Evolutionary conservation across 2,329 filamentous ascomycete genomes (phyloP).

Genomic region (Canariomyces notabilis): DNA sequence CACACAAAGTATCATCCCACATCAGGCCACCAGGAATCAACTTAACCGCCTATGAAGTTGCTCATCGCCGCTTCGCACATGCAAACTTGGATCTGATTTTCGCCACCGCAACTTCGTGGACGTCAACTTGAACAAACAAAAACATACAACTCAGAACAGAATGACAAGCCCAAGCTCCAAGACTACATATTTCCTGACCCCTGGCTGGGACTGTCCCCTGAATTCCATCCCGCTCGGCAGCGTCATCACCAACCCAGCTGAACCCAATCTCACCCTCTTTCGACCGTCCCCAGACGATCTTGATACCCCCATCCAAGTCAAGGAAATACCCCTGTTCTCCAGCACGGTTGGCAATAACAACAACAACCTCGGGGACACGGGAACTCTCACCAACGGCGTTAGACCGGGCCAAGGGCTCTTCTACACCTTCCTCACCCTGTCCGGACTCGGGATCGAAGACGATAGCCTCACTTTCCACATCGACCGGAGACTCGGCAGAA

Average conservation of each 20-base stretch:
- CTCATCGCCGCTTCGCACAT: not conserved
- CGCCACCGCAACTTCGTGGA: not conserved
- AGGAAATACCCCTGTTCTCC: not conserved
- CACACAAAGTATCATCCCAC: not conserved
- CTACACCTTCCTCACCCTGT: slow-evolving; percentile 11
- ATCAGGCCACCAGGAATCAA: not conserved
- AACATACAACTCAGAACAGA: not conserved
- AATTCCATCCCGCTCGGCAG: slow-evolving; percentile 10
- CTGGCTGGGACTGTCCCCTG: slow-evolving; percentile 10
- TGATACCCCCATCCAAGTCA: not conserved
- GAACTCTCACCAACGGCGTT: not conserved
- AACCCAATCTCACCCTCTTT: slow-evolving; percentile 12
- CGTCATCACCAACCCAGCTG: slow-evolving; percentile 14
- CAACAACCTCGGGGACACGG: too few relatives aligned
- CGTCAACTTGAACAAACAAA: not conserved
- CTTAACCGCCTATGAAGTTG: not conserved
- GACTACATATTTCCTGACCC: slow-evolving; percentile 12
- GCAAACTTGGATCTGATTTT: not conserved
- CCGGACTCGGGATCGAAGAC: slow-evolving; percentile 15
- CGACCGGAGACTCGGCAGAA: slow-evolving; percentile 15
- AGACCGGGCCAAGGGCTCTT: slow-evolving; percentile 4
- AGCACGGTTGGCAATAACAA: not conserved
- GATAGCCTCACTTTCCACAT: slow-evolving; percentile 9
- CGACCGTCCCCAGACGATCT: not conserved
- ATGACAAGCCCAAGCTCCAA: slow-evolving; percentile 2